A percentile compares a stretch with the other conserved stretches of the same genome.
These are phyloP conservation scores for Globisporangium cederbergense DNA, from an alignment of 352 stramenopile genomes.

Conservation along the genomic window DNA sequence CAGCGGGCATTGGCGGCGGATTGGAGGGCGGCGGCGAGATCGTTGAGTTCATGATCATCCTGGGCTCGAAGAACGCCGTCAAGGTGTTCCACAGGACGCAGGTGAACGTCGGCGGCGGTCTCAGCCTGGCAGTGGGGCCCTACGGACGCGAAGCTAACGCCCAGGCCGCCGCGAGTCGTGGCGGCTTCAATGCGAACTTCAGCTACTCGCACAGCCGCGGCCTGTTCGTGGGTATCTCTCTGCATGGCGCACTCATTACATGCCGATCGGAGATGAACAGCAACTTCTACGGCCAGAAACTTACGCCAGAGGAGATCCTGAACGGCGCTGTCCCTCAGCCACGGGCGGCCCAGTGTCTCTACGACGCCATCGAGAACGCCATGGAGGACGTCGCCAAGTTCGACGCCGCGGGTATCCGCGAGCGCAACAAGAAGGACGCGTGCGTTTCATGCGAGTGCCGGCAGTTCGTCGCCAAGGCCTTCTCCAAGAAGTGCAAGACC, in stretches of 20 bases:
- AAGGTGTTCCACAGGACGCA: constrained; percentile 88
- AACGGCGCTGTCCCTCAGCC: constrained; percentile 51
- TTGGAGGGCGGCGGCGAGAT: constrained; percentile 89
- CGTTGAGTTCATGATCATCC: constrained; percentile 94
- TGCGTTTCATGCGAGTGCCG: constrained; percentile 57
- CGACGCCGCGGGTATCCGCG: constrained; percentile 29
- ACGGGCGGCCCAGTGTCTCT: constrained; percentile 66
- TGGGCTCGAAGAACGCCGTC: constrained; percentile 90
- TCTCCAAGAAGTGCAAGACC: constrained; percentile 79
- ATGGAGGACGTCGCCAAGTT: constrained; percentile 71
- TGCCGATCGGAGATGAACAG: constrained; percentile 91
- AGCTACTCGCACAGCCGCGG: constrained; percentile 92
- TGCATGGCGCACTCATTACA: constrained; percentile 92
- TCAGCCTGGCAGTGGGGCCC: constrained; percentile 89
- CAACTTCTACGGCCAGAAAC: constrained; percentile 92
- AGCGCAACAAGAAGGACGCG: constrained; percentile 18
- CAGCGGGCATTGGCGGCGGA: constrained; percentile 82
- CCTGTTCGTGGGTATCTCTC: constrained; percentile 90
- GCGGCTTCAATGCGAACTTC: constrained; percentile 89
- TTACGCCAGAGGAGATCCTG: constrained; percentile 78
- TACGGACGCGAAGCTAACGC: constrained; percentile 82
- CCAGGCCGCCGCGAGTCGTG: constrained; percentile 73
- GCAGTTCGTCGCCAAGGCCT: constrained; percentile 56
- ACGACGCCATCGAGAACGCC: constrained; percentile 69
- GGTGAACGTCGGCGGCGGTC: constrained; percentile 90